Conservation (phyloP, 192 early-diverging fungal genomes). For the Chytriomyces hyalinus region DNA sequence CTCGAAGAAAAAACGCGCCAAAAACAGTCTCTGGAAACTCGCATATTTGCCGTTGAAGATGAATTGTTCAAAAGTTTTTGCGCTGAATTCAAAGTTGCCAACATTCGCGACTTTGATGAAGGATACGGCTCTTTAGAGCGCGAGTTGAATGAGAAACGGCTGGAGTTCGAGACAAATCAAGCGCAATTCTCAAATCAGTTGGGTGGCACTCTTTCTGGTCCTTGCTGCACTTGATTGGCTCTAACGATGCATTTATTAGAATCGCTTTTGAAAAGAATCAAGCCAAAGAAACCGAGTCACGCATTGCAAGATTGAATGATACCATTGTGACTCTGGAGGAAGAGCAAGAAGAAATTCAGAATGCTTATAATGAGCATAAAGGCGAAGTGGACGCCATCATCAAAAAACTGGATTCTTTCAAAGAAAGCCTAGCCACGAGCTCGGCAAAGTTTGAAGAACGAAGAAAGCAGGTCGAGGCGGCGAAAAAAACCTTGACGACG, state of each 20-base stretch:
- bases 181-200: constrained; percentile 82
- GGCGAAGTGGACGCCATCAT: constrained; percentile 55
- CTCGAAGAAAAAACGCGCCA: constrained; percentile 48
- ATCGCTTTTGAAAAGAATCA: constrained; percentile 78
- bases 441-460: constrained; percentile 60
- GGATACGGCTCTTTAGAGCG: constrained; percentile 70
- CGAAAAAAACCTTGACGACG: constrained; percentile 61
- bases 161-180: constrained; percentile 77
- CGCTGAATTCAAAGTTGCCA: constrained; percentile 66
- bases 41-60: constrained; percentile 60
- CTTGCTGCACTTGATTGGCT: too few species aligned
- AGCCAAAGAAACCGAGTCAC: constrained; percentile 63
- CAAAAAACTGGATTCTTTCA: constrained; percentile 51
- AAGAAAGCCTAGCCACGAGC: constrained; percentile 55
- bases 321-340: constrained; percentile 46
- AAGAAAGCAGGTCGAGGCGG: constrained; percentile 57
- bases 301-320: constrained; percentile 62
- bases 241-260: constrained; percentile 16
- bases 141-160: constrained; percentile 73
- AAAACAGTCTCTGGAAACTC: constrained; percentile 53
- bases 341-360: constrained; percentile 26
- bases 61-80: constrained; percentile 85
- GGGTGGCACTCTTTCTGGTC: neutral
- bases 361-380: constrained; percentile 47
- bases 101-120: constrained; percentile 88